A percentile compares a stretch with the other conserved stretches of the same genome.
Evolutionary conservation across 148 eudicot genomes (phyloP).

Genomic region (Polygonum aviculare): DNA sequence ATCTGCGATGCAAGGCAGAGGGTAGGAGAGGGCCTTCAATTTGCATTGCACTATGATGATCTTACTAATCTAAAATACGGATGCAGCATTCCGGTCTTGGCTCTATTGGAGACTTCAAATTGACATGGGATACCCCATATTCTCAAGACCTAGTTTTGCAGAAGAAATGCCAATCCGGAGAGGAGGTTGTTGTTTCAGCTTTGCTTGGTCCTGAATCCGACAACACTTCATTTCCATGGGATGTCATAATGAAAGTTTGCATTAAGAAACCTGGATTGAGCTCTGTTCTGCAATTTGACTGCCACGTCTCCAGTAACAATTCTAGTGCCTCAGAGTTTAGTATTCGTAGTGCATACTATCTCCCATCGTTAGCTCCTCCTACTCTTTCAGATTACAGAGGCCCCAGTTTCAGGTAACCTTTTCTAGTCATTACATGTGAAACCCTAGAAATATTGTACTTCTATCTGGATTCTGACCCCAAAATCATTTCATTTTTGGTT

Average conservation of each 20-base stretch:
- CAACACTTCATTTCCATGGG: slow-evolving; percentile 29
- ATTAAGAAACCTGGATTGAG: slow-evolving; percentile 68
- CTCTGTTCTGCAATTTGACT: slow-evolving; percentile 74
- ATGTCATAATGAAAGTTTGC: slow-evolving; percentile 66
- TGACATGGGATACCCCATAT: slow-evolving; percentile 68
- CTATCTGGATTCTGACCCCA: neutral
- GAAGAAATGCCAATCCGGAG: slow-evolving; percentile 62
- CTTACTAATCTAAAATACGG: neutral
- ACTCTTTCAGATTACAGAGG: slow-evolving; percentile 41
- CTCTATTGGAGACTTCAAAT: slow-evolving; percentile 55
- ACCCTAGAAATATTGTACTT: neutral
- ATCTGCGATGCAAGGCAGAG: neutral
- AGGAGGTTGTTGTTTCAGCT: slow-evolving; percentile 83
- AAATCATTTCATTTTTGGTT: neutral
- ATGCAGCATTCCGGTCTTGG: slow-evolving; percentile 40
- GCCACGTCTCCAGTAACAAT: slow-evolving; percentile 26
- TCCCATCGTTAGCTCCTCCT: slow-evolving; percentile 32
- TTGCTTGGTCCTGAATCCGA: slow-evolving; percentile 36
- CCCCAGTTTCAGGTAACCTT: slow-evolving; percentile 51
- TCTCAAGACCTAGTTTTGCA: slow-evolving; percentile 57
- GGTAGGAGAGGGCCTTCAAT: neutral
- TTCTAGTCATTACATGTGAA: neutral
- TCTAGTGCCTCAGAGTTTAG: slow-evolving; percentile 25
- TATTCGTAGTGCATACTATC: slow-evolving; percentile 40
- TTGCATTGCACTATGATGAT: neutral